Conservation (phyloP, 208 protist genomes). For the Trichomonas gallinae region DNA sequence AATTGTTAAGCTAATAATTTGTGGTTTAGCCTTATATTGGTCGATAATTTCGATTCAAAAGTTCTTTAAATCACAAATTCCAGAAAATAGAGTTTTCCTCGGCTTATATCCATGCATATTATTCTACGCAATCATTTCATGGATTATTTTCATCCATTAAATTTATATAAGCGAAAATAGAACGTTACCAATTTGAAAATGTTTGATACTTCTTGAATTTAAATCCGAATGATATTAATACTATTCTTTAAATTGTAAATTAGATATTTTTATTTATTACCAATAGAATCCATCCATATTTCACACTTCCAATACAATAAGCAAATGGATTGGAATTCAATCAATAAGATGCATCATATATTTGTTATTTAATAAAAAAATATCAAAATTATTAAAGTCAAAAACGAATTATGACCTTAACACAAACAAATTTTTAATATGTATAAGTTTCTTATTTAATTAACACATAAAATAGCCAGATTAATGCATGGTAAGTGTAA, state of each 20-base stretch:
- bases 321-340: too few relatives aligned
- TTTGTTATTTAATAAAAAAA: too few relatives aligned
- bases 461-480: too few relatives aligned
- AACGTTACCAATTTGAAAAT: not conserved
- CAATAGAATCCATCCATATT: too few relatives aligned
- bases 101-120: not conserved
- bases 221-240: not conserved
- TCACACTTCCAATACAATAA: too few relatives aligned
- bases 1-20: not conserved
- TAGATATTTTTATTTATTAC: not conserved
- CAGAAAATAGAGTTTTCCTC: not conserved
- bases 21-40: not conserved
- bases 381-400: too few relatives aligned
- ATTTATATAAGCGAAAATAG: not conserved
- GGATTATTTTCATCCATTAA: conserved; percentile 11
- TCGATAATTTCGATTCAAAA: not conserved
- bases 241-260: not conserved
- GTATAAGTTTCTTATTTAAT: too few relatives aligned
- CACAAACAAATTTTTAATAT: too few relatives aligned
- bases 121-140: not conserved
- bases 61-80: not conserved
- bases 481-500: too few relatives aligned
- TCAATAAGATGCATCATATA: too few relatives aligned
- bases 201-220: not conserved
- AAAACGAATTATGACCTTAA: too few relatives aligned